Percentiles rank a stretch among this genome's conserved stretches.
These are phyloP conservation scores for Colletotrichum musicola DNA, from an alignment of 2,329 filamentous ascomycete species.

Conservation along the genomic window DNA sequence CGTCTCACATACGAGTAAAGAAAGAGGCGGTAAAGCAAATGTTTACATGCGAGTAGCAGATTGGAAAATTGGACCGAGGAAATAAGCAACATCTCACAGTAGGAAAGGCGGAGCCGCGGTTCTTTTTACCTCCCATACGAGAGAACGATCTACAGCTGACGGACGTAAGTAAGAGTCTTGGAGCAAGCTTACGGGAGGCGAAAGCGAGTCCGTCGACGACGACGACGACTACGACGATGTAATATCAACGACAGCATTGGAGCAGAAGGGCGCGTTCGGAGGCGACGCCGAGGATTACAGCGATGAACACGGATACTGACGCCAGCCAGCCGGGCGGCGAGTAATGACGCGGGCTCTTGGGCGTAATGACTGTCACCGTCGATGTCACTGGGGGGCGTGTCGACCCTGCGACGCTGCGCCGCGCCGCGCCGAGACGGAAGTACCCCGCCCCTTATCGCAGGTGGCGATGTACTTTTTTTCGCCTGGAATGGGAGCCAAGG, in stretches of 20 bases:
- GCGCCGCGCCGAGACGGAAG: neutral
- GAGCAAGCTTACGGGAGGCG: neutral
- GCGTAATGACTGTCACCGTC: neutral
- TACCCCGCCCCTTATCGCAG: constrained; percentile 5
- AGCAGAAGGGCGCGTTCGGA: too few species aligned
- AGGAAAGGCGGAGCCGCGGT: neutral
- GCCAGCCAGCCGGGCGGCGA: constrained; percentile 21
- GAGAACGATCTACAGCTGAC: neutral
- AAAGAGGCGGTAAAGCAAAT: neutral
- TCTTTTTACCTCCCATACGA: neutral
- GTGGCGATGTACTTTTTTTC: neutral
- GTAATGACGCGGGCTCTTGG: constrained; percentile 30
- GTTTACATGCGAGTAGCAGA: neutral
- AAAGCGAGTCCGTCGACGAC: neutral
- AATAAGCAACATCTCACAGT: neutral
- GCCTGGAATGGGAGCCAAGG: neutral
- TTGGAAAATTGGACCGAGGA: neutral
- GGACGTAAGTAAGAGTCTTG: neutral
- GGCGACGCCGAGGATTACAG: constrained; percentile 23
- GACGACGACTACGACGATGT: neutral
- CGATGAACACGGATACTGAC: constrained; percentile 17
- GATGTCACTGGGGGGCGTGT: neutral
- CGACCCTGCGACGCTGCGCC: too few species aligned
- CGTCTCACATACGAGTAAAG: constrained; percentile 1
- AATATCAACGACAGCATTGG: neutral